A percentile compares a stretch with the other conserved stretches of the same genome.
Evolutionary conservation across 495 filamentous ascomycete genomes (phyloP).

Genomic region (Neurospora sp.): DNA sequence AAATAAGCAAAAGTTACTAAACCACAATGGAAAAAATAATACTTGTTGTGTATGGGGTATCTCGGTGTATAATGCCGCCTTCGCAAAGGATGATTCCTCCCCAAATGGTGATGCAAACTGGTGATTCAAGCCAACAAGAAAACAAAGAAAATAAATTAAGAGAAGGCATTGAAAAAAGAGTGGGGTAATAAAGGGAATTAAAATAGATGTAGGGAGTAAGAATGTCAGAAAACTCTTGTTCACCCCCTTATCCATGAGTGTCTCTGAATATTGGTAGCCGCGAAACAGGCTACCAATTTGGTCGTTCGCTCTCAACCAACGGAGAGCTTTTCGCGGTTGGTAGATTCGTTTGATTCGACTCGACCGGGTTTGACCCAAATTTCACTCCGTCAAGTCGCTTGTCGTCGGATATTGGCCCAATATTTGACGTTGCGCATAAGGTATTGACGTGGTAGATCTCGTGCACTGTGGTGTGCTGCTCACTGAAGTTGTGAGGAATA

Average conservation of each 20-base stretch:
- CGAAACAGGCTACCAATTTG: not conserved
- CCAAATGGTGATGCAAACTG: not conserved
- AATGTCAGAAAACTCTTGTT: not conserved
- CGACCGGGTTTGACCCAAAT: not conserved
- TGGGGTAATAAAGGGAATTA: not conserved
- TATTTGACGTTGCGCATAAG: not conserved
- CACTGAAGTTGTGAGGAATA: slow-evolving; percentile 33
- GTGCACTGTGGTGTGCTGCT: slow-evolving; percentile 6
- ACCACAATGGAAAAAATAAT: not conserved
- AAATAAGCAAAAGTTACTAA: not conserved
- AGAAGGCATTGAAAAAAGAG: not conserved
- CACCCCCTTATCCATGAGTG: not conserved
- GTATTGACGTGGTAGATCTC: not conserved
- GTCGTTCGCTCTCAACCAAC: not conserved
- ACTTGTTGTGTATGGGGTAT: not conserved
- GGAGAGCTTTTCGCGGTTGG: not conserved
- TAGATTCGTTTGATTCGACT: not conserved
- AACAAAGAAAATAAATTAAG: not conserved
- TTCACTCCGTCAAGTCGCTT: not conserved
- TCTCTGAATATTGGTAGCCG: not conserved
- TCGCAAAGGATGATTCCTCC: not conserved
- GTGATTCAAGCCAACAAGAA: not conserved
- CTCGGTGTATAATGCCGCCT: not conserved
- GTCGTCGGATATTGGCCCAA: not conserved
- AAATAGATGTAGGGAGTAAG: not conserved